phyloP scores from a whole-genome alignment of 306 rosid species.

The Quercus glauca region DNA sequence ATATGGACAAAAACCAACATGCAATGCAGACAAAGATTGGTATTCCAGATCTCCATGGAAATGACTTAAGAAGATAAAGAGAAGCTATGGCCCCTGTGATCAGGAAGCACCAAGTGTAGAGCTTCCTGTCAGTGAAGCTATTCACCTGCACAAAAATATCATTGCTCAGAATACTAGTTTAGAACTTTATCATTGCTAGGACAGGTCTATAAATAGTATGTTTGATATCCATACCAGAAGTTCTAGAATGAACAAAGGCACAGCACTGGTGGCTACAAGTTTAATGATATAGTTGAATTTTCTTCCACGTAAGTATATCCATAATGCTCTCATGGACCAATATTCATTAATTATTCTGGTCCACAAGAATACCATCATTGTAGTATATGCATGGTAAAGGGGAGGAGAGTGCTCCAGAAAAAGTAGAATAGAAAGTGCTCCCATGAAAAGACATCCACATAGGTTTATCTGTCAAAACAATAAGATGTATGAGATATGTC shows the following conservation, averaged over 20 bases:
- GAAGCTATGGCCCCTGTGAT: constrained; percentile 50
- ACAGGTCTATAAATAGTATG: constrained; percentile 6
- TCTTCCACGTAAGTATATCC: constrained; percentile 67
- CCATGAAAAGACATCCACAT: constrained; percentile 59
- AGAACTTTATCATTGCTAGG: constrained; percentile 21
- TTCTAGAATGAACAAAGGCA: constrained; percentile 64
- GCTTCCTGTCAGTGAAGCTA: constrained; percentile 86
- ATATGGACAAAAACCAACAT: constrained; percentile 79
- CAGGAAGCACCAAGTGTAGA: constrained; percentile 81
- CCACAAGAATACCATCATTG: constrained; percentile 77
- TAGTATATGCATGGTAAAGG: constrained; percentile 72
- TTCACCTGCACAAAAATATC: constrained; percentile 49
- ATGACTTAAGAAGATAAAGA: constrained; percentile 46
- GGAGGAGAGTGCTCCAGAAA: constrained; percentile 83
- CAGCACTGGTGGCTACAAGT: constrained; percentile 49
- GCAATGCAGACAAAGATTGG: constrained; percentile 60
- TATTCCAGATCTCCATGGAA: constrained; percentile 81
- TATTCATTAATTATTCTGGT: constrained; percentile 69
- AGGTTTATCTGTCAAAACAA: constrained; percentile 57
- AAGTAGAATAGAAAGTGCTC: constrained; percentile 50
- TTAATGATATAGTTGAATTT: constrained; percentile 41
- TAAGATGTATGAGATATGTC: constrained; percentile 5
- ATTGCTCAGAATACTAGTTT: constrained; percentile 25
- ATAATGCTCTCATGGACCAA: constrained; percentile 59
- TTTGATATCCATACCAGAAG: constrained; percentile 61